Conservation (phyloP, 495 filamentous ascomycete genomes). For the Aspergillus sparsus region DNA sequence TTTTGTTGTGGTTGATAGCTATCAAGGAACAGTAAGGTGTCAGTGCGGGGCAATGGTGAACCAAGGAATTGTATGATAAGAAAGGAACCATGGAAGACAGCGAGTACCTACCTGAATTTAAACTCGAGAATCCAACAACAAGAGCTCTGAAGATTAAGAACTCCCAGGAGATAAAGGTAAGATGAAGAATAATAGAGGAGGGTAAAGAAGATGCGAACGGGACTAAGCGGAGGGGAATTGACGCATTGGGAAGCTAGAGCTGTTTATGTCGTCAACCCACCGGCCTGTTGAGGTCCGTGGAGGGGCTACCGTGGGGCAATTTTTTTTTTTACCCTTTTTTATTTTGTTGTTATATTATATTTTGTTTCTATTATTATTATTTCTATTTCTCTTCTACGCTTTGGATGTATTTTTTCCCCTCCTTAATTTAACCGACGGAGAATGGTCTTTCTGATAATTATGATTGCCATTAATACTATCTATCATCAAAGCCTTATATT, state of each 20-base stretch:
- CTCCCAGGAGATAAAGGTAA: constrained; percentile 15
- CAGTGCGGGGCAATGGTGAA: constrained; percentile 38
- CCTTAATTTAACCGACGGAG: background rate
- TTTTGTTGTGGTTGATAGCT: constrained; percentile 5
- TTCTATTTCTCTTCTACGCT: background rate
- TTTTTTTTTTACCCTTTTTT: background rate
- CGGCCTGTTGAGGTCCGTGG: constrained; percentile 48
- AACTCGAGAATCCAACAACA: constrained; percentile 10
- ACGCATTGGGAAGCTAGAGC: constrained; percentile 17
- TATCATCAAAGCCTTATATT: too few relatives aligned
- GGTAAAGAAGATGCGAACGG: constrained; percentile 17
- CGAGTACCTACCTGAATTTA: constrained; percentile 16
- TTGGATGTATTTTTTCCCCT: too few relatives aligned
- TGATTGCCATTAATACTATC: too few relatives aligned
- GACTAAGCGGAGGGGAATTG: constrained; percentile 9
- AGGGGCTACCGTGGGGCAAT: constrained; percentile 38
- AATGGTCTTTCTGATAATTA: background rate
- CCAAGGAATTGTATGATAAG: background rate
- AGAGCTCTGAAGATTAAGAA: constrained; percentile 12
- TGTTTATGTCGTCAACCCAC: constrained; percentile 34
- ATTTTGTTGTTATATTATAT: background rate
- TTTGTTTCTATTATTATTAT: background rate
- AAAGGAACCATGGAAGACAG: constrained; percentile 9
- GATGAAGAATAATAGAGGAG: constrained; percentile 14
- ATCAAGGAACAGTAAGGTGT: constrained; percentile 26